phyloP scores from a whole-genome alignment of 2,329 filamentous ascomycete genomes.

The Huntiella moniliformis region DNA sequence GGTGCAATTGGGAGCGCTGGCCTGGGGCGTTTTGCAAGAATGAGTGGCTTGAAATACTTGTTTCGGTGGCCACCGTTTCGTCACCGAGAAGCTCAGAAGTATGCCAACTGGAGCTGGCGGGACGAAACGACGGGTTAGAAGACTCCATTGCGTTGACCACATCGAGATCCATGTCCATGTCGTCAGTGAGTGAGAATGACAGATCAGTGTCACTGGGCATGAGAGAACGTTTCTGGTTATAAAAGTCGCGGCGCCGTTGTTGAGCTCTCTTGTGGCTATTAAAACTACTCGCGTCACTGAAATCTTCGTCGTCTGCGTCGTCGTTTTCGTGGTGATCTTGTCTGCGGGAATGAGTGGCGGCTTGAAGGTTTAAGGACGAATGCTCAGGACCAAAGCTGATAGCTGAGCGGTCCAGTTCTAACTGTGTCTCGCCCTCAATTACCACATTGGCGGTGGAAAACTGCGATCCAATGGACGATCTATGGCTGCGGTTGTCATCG shows the following conservation, averaged over 20 bases:
- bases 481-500: constrained; percentile 16
- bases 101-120: constrained; percentile 6
- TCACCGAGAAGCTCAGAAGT: constrained; percentile 8
- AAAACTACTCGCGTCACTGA: neutral
- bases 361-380: neutral
- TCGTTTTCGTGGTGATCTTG: constrained; percentile 1
- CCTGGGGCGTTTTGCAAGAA: neutral
- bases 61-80: constrained; percentile 9
- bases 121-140: constrained; percentile 10
- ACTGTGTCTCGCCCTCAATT: constrained; percentile 6
- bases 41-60: neutral
- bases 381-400: neutral
- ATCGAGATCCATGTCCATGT: constrained; percentile 3
- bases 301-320: neutral
- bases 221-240: constrained; percentile 3
- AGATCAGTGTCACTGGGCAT: constrained; percentile 1
- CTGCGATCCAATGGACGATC: constrained; percentile 9
- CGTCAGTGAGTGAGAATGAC: constrained; percentile 11
- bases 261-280: neutral
- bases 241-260: constrained; percentile 2
- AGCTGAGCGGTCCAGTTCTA: neutral
- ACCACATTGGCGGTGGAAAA: constrained; percentile 8
- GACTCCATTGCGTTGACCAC: constrained; percentile 7
- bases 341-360: too few relatives aligned
- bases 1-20: neutral